Evolutionary conservation across 768 basidiomycete species (phyloP), one percentile per base, ranked within the genome.

Genomic region (Albatrellus ellisii): DNA sequence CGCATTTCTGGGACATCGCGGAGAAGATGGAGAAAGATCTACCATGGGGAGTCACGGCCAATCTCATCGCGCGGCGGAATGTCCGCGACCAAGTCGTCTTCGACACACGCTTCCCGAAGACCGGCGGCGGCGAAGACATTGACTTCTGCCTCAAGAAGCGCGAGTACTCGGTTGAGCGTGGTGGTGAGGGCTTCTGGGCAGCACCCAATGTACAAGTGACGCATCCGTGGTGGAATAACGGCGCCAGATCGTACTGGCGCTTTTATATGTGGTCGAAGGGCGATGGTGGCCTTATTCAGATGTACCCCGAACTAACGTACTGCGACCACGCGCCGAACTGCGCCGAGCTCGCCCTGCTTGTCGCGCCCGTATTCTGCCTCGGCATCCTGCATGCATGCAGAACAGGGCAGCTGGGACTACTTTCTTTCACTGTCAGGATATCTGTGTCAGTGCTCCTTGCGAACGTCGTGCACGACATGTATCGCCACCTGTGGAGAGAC

Each of bases 11-110:
- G 73, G 67, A 76, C 49, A 74, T 78, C 36, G 70, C 76, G 0
- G 50, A 51, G 7, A 75, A 75, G 53, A 61, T 69, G 44, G 47
- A 53, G 35, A 31, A 41, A 2, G 35, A 36, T 14, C 35, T 36
- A 27, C 75, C 76, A 0, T 78, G 77, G 76, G 75, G 77, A 1
- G 72, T 75, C 2, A 75, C 77, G 0, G 75, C 74, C 0, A 77
- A 75, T 49, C 62, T 77, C 14, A 67, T 76, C 18, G 62, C 62
- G 4, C 66, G 71, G 2, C 66, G 71, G 18, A 62, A 65, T 45
- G 52, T 60, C 26, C 49, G 59, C 2, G 73, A 75, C 34, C 63
- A 59, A 0, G 61, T 75, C n/a, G 48, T 51, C 32, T 79, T 62
- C 50, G 62, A 68, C 47, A 52, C 62, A 14, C 53, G 51, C 4